These are phyloP conservation scores for Podospora pseudopauciseta DNA, from an alignment of 495 filamentous ascomycete species.

Conservation along the genomic window DNA sequence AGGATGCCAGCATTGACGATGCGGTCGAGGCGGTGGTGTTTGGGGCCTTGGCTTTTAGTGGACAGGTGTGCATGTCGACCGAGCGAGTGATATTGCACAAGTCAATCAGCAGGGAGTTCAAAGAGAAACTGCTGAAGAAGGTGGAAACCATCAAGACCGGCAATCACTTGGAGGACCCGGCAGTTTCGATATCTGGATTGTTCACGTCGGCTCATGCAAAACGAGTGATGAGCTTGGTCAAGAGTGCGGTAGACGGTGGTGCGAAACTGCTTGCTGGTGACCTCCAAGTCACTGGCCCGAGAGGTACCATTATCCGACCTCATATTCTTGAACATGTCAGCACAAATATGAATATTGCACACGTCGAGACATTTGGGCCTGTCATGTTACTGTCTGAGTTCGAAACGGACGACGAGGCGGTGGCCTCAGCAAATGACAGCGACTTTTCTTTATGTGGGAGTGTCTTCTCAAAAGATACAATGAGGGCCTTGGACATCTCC, in stretches of 20 bases:
- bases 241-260: conserved; percentile 47
- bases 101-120: conserved; percentile 29
- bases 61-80: conserved; percentile 41
- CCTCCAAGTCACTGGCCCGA: conserved; percentile 24
- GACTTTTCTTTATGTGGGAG: conserved; percentile 35
- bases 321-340: conserved; percentile 34
- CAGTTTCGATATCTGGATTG: conserved; percentile 48
- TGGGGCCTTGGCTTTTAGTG: conserved; percentile 30
- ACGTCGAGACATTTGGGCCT: conserved; percentile 36
- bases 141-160: conserved; percentile 26
- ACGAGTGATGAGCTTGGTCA: conserved; percentile 54
- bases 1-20: conserved; percentile 34
- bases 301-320: conserved; percentile 28
- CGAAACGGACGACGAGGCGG: conserved; percentile 32
- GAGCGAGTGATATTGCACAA: conserved; percentile 33
- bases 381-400: conserved; percentile 30
- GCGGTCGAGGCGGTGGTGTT: conserved; percentile 34
- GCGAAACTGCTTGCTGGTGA: conserved; percentile 32
- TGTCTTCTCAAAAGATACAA: conserved; percentile 33
- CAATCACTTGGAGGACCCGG: conserved; percentile 38
- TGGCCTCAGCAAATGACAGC: conserved; percentile 32
- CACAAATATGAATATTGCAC: conserved; percentile 31
- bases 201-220: conserved; percentile 50
- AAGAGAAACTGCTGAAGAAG: conserved; percentile 21
- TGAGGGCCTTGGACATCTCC: conserved; percentile 32